A percentile compares a stretch with the other conserved stretches of the same genome.
Evolutionary conservation across 1,284 basidiomycete genomes (phyloP).

Genomic region (Boletus subluridellus): DNA sequence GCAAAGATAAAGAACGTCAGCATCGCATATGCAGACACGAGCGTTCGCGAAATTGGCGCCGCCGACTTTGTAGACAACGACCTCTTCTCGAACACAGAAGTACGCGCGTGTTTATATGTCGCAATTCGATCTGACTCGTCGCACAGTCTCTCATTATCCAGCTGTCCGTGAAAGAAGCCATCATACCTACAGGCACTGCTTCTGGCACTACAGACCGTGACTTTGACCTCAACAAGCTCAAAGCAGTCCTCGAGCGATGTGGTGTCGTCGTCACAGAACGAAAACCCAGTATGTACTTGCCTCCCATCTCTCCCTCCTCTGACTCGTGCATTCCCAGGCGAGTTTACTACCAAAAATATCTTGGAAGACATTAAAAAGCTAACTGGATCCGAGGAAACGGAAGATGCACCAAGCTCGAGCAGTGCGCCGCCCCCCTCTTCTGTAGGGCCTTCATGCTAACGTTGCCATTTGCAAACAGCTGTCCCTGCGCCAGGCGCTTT

Average conservation of each 20-base stretch:
- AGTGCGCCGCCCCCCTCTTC: slow-evolving; percentile 6
- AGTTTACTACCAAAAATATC: slow-evolving; percentile 80
- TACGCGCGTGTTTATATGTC: slow-evolving; percentile 32
- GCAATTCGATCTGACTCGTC: slow-evolving; percentile 2
- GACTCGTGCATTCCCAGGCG: slow-evolving; percentile 47
- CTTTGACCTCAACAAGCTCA: slow-evolving; percentile 82
- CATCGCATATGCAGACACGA: slow-evolving; percentile 78
- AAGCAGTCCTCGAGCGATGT: slow-evolving; percentile 84
- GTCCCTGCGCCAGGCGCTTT: slow-evolving; percentile 51
- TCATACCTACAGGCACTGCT: slow-evolving; percentile 65
- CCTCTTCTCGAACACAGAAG: slow-evolving; percentile 93
- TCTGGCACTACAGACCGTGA: slow-evolving; percentile 74
- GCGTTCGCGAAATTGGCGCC: slow-evolving; percentile 65
- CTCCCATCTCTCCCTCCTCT: neutral
- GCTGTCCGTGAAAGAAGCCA: slow-evolving; percentile 93
- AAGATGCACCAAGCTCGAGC: slow-evolving; percentile 15
- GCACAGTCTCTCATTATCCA: slow-evolving; percentile 89
- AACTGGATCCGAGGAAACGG: slow-evolving; percentile 31
- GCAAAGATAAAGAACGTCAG: slow-evolving; percentile 62
- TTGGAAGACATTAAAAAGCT: slow-evolving; percentile 84
- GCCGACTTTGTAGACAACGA: slow-evolving; percentile 95
- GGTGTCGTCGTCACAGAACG: slow-evolving; percentile 88
- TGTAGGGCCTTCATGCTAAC: slow-evolving; percentile 19
- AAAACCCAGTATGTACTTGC: slow-evolving; percentile 63
- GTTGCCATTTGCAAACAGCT: slow-evolving; percentile 22